phyloP scores from a whole-genome alignment of 768 basidiomycete species.

The Cystobasidiopsis lactophilus region DNA sequence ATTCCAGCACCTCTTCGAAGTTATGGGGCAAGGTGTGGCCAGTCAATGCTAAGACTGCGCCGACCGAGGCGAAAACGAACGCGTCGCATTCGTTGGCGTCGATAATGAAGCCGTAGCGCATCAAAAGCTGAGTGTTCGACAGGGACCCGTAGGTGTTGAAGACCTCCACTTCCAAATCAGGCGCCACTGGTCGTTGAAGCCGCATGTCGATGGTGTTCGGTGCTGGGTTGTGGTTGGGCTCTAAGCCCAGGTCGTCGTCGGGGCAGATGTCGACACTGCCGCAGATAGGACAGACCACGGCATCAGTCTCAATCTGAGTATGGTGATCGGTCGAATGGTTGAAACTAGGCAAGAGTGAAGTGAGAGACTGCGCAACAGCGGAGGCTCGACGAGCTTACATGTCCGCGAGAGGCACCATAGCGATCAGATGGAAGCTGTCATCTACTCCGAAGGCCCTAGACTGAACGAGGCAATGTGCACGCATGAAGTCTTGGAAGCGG shows the following conservation, averaged over 20 bases:
- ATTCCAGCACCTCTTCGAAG: not conserved
- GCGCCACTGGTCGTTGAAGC: not conserved
- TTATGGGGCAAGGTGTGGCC: not conserved
- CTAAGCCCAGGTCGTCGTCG: not conserved
- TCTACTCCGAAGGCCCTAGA: not conserved
- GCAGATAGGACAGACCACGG: no score
- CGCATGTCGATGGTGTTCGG: not conserved
- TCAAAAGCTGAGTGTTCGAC: slow-evolving; percentile 50
- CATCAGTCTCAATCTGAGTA: not conserved
- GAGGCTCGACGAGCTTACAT: not conserved
- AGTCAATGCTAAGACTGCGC: not conserved
- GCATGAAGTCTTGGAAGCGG: not conserved
- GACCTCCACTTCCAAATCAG: slow-evolving; percentile 1
- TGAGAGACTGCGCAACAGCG: not conserved
- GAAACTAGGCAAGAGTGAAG: not conserved
- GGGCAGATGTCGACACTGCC: no score
- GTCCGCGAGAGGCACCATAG: not conserved
- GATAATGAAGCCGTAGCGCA: slow-evolving; percentile 78
- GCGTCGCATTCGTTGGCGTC: slow-evolving; percentile 64
- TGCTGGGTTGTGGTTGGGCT: not conserved
- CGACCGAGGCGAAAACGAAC: slow-evolving; percentile 26
- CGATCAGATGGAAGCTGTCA: not conserved
- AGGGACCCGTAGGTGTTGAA: slow-evolving; percentile 10
- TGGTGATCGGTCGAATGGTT: not conserved
- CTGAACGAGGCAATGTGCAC: not conserved